These are phyloP conservation scores for Microdochium bolleyi DNA, from an alignment of 2,329 filamentous ascomycete genomes.

Conservation along the genomic window DNA sequence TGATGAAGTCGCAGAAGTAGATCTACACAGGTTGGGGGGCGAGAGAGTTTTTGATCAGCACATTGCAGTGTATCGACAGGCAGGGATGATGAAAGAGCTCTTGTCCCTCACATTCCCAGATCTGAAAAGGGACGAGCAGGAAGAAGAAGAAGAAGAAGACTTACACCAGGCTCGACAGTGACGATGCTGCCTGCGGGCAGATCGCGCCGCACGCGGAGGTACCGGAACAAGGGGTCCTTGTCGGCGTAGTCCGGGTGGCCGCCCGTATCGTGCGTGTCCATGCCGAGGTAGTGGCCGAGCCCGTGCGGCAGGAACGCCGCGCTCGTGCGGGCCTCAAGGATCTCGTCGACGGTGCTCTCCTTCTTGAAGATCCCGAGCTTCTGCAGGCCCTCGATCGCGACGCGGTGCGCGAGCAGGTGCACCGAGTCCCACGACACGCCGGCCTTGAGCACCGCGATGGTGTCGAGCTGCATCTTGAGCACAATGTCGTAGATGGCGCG, in stretches of 20 bases:
- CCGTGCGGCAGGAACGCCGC: constrained; percentile 90
- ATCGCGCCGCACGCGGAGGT: constrained; percentile 69
- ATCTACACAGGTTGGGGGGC: constrained; percentile 36
- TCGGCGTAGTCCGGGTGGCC: constrained; percentile 74
- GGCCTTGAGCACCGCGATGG: constrained; percentile 63
- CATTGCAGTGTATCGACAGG: no score
- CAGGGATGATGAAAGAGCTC: no score
- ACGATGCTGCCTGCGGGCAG: constrained; percentile 77
- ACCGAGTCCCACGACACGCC: constrained; percentile 76
- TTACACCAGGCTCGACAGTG: constrained; percentile 86
- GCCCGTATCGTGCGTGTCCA: constrained; percentile 87
- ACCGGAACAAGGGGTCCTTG: constrained; percentile 76
- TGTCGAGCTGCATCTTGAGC: constrained; percentile 76
- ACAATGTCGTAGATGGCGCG: constrained; percentile 76
- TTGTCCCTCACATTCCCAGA: no score
- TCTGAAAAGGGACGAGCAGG: constrained; percentile 1
- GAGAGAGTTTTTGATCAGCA: no score
- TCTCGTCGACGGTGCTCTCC: constrained; percentile 51
- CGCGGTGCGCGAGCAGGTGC: constrained; percentile 69
- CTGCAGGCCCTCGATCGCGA: constrained; percentile 75
- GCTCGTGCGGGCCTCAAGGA: constrained; percentile 71
- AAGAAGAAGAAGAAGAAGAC: constrained; percentile 18
- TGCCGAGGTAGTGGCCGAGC: constrained; percentile 81
- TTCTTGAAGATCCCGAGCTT: constrained; percentile 66
- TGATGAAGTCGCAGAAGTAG: constrained; percentile 88